phyloP scores from a whole-genome alignment of 1,284 basidiomycete species.

The Ganoderma resinaceum region DNA sequence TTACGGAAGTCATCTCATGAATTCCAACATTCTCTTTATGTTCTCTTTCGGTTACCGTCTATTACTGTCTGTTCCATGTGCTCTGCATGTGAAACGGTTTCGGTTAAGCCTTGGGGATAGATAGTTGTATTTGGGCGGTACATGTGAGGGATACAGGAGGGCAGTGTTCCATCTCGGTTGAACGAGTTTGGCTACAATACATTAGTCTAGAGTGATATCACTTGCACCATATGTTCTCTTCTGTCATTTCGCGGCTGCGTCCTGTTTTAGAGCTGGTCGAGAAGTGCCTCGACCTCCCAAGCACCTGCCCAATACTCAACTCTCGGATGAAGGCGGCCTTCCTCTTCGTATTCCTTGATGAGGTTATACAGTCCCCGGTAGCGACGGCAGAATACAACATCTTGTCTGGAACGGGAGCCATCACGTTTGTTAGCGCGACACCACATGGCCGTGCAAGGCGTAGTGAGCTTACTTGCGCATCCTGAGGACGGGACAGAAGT shows the following conservation, averaged over 20 bases:
- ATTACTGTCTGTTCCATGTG: conserved; percentile 1
- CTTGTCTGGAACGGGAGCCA: conserved; percentile 58
- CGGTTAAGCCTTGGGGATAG: not conserved
- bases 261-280: conserved; percentile 50
- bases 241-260: not conserved
- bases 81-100: not conserved
- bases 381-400: conserved; percentile 79
- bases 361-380: conserved; percentile 80
- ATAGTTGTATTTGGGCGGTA: not conserved
- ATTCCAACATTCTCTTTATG: not conserved
- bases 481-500: conserved; percentile 92
- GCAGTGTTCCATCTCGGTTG: conserved; percentile 10
- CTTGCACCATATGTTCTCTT: not conserved
- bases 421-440: conserved; percentile 3
- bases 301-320: conserved; percentile 90
- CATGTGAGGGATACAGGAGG: not conserved
- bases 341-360: conserved; percentile 72
- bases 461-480: conserved; percentile 66
- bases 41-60: no score
- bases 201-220: not conserved
- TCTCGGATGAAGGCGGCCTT: conserved; percentile 72
- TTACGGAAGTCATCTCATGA: not conserved
- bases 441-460: not conserved
- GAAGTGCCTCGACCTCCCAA: conserved; percentile 92
- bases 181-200: conserved; percentile 11